Evolutionary conservation across 805 yeast species (phyloP), one percentile per base, ranked within the genome.

Genomic region (Kodamaea restingae): DNA sequence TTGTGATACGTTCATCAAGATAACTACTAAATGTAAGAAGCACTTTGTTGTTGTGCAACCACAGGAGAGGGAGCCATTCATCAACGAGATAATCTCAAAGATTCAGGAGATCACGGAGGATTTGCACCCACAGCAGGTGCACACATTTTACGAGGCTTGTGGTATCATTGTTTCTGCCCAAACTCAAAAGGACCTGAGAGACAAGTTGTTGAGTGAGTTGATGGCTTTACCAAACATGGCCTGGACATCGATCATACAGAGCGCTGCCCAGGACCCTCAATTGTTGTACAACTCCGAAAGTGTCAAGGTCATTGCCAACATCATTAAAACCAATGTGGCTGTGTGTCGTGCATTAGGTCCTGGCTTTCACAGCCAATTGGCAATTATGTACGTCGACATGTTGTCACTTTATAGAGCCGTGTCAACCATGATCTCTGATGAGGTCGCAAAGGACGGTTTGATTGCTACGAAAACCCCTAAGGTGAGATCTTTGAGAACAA

Each of bases 1-100:
- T 7, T 93, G 98, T 71, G 99, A 93, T 63, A 93, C 99, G 1
- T 93, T 93, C 59, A 91, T 91, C 58, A 93, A 93, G 63, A 93
- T 93, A 61, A 87, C 96, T 15, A 82, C 79, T 50, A 93, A 93
- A 66, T 93, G 98, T 75, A 90, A 88, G 64, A 81, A 90, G 49
- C 97, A 91, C 63, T 93, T 93, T 63, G 95, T 91, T 29, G 83
- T 84, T 35, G 82, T 78, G 50, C 97, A 91, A 64, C 76, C 79
- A 15, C 83, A 81, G 47, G 98, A 95, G 66, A 60, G 76, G 6
- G 95, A 84, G 58, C 96, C 98, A 14, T 91, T 91, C 54, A 85
- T 93, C 49, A 86, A 84, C 56, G 95, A 88, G 50, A 90, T 93
- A 46, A 88, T 93, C 38, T 71, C 80, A 46, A 81, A 81, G 52